A percentile compares a stretch with the other conserved stretches of the same genome.
These are phyloP conservation scores for Ustulina deusta DNA, from an alignment of 2,329 filamentous ascomycete genomes.

Conservation along the genomic window DNA sequence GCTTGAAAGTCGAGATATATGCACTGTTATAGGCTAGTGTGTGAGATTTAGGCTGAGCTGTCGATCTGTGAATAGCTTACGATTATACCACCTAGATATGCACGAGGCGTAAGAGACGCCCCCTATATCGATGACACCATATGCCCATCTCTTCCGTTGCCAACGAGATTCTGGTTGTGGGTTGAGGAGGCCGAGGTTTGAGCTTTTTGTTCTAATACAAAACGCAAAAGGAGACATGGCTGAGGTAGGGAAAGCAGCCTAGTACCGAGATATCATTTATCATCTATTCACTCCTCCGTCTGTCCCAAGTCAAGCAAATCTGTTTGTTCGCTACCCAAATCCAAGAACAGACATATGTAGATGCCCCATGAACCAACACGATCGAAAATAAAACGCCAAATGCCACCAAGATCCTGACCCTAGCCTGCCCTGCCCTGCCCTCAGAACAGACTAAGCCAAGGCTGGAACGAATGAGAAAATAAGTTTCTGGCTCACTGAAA, in stretches of 20 bases:
- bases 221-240: neutral
- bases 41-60: too few relatives aligned
- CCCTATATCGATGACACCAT: too few relatives aligned
- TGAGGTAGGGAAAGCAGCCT: neutral
- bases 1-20: too few relatives aligned
- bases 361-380: neutral
- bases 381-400: slow-evolving; percentile 9
- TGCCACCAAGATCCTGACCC: neutral
- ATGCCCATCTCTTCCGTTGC: too few relatives aligned
- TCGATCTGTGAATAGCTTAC: too few relatives aligned
- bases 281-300: neutral
- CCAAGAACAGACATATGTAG: neutral
- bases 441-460: neutral
- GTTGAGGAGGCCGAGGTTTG: too few relatives aligned
- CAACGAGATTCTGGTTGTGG: too few relatives aligned
- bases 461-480: slow-evolving; percentile 14
- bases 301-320: neutral
- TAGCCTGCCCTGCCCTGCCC: neutral
- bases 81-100: too few relatives aligned
- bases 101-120: too few relatives aligned
- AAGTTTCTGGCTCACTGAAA: slow-evolving; percentile 18
- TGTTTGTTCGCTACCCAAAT: neutral
- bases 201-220: neutral
- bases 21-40: too few relatives aligned
- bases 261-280: neutral